Conservation (phyloP, 1,284 basidiomycete genomes). For the Inonotus obliquus region DNA sequence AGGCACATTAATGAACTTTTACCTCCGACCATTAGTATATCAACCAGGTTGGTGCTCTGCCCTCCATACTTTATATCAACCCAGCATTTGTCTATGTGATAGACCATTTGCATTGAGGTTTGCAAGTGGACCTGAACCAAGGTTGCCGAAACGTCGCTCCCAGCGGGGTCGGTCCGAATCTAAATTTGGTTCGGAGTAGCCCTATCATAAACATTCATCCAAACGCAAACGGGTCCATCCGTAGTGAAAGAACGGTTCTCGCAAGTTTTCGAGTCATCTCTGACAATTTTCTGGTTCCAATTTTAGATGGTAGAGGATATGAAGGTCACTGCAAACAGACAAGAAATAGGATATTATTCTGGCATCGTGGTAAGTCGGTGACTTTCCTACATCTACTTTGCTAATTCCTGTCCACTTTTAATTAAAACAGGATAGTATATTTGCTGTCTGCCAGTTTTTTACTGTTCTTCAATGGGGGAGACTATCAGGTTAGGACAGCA, state of each 20-base stretch:
- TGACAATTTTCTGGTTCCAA: background rate
- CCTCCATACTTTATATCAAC: background rate
- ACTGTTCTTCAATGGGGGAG: conserved; percentile 26
- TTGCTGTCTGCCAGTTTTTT: conserved; percentile 27
- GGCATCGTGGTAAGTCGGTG: conserved; percentile 24
- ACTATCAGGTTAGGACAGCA: conserved; percentile 21
- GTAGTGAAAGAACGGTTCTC: background rate
- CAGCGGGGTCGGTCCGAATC: background rate
- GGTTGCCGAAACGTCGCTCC: background rate
- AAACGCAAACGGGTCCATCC: background rate
- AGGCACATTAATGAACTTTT: background rate
- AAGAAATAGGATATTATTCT: conserved; percentile 27
- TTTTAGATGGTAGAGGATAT: conserved; percentile 26
- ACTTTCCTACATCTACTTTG: too few species aligned
- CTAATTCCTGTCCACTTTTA: background rate
- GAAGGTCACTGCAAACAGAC: conserved; percentile 24
- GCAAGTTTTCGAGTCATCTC: too few species aligned
- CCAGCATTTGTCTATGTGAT: too few species aligned
- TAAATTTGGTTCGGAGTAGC: background rate
- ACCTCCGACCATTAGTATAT: conserved; percentile 21
- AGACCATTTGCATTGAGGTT: too few species aligned
- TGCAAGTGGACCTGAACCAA: too few species aligned
- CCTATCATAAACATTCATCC: background rate
- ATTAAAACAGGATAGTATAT: conserved; percentile 24
- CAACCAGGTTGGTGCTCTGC: conserved; percentile 20